Conservation (phyloP, 495 filamentous ascomycete genomes). For the Xylaria telfairii region DNA sequence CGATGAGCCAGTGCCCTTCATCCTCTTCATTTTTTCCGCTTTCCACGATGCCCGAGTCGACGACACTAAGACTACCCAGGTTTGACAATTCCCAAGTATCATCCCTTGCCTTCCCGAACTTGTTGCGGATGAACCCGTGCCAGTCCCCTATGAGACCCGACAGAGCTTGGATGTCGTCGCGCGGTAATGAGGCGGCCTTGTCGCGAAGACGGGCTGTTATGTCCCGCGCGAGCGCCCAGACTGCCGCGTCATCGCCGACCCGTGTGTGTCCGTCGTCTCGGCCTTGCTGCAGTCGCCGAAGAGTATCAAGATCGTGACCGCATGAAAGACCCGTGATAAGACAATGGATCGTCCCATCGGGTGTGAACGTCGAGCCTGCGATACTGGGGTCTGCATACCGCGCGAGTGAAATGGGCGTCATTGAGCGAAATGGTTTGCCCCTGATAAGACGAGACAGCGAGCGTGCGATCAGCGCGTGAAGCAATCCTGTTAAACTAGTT, state of each 20-base stretch:
- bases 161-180: slow-evolving; percentile 40
- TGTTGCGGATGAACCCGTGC: slow-evolving; percentile 35
- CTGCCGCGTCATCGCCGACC: slow-evolving; percentile 2
- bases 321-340: slow-evolving; percentile 31
- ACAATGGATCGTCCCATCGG: slow-evolving; percentile 30
- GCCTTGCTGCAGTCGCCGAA: slow-evolving; percentile 3
- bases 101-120: slow-evolving; percentile 32
- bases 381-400: slow-evolving; percentile 22
- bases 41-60: not conserved
- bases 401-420: slow-evolving; percentile 41
- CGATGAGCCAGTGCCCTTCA: slow-evolving; percentile 30
- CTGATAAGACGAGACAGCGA: slow-evolving; percentile 29
- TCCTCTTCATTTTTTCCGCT: not conserved
- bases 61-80: slow-evolving; percentile 29
- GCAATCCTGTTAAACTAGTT: slow-evolving; percentile 38
- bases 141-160: slow-evolving; percentile 37
- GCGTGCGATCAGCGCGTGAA: slow-evolving; percentile 37
- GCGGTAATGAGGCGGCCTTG: slow-evolving; percentile 28
- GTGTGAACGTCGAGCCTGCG: slow-evolving; percentile 7
- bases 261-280: not conserved
- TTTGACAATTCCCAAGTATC: slow-evolving; percentile 42
- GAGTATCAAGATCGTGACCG: slow-evolving; percentile 21
- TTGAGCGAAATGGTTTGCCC: slow-evolving; percentile 28
- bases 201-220: slow-evolving; percentile 20
- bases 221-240: slow-evolving; percentile 22